These are phyloP conservation scores for Eucalyptus polybractea DNA, from an alignment of 345 rosid species.

Conservation along the genomic window DNA sequence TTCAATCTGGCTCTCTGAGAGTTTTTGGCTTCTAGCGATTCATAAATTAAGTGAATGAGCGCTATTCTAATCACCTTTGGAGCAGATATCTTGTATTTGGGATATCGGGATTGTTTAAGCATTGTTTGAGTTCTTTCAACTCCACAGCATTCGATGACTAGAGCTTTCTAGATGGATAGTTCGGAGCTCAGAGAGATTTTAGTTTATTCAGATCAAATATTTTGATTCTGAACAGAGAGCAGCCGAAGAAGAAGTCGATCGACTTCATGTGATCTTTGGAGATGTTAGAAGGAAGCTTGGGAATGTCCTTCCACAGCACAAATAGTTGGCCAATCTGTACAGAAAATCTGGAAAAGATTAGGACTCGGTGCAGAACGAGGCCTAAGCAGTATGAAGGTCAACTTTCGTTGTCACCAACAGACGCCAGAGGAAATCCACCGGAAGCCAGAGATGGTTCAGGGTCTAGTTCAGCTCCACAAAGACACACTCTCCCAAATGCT, in stretches of 20 bases:
- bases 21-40: neutral
- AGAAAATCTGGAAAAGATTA: neutral
- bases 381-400: neutral
- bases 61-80: neutral
- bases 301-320: neutral
- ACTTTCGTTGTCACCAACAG: conserved; percentile 3
- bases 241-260: neutral
- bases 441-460: neutral
- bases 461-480: neutral
- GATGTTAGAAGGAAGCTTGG: conserved; percentile 13
- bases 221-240: neutral
- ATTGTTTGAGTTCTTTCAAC: neutral
- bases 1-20: neutral
- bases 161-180: neutral
- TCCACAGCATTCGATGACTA: neutral
- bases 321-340: conserved; percentile 1
- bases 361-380: neutral
- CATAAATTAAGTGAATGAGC: neutral
- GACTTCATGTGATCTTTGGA: neutral
- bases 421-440: neutral
- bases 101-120: neutral
- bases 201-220: neutral
- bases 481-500: neutral
- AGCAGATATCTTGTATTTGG: neutral
- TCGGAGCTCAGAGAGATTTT: neutral